A percentile compares a stretch with the other conserved stretches of the same genome.
Conservation (phyloP, 2,329 filamentous ascomycete species). For the Botrytis fragariae region DNA sequence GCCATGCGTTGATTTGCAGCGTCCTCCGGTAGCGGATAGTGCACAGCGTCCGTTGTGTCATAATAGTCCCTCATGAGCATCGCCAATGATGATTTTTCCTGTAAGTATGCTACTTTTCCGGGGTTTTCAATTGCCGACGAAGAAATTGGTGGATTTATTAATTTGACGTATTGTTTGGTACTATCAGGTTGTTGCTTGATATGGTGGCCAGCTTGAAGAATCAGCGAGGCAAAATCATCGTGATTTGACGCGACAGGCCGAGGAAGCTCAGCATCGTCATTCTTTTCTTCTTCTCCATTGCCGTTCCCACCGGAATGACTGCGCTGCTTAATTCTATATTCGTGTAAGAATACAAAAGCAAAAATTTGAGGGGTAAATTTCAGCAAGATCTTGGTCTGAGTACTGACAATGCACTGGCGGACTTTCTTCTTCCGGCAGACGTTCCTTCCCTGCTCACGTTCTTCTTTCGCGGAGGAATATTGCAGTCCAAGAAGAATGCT, state of each 20-base stretch:
- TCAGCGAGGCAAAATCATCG: conserved; percentile 78
- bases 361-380: not conserved
- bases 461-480: conserved; percentile 89
- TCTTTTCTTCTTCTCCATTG: conserved; percentile 46
- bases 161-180: conserved; percentile 74
- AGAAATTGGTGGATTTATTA: conserved; percentile 97
- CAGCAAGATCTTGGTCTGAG: not conserved
- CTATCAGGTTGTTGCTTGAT: conserved; percentile 65
- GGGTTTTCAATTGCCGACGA: conserved; percentile 95
- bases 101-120: conserved; percentile 88
- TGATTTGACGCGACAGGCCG: conserved; percentile 56
- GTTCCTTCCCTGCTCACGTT: conserved; percentile 67
- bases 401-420: conserved; percentile 15
- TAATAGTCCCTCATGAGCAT: conserved; percentile 93
- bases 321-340: not conserved
- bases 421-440: conserved; percentile 67
- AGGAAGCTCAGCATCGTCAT: conserved; percentile 38
- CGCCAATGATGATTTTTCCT: conserved; percentile 93
- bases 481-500: conserved; percentile 96
- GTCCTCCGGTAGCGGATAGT: conserved; percentile 92
- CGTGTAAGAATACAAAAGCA: not conserved
- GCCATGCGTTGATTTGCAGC: conserved; percentile 79
- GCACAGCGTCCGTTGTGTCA: conserved; percentile 91
- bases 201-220: conserved; percentile 72
- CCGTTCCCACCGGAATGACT: conserved; percentile 38